These are phyloP conservation scores for Beta vulgaris DNA, from an alignment of 148 eudicot genomes.

Conservation along the genomic window DNA sequence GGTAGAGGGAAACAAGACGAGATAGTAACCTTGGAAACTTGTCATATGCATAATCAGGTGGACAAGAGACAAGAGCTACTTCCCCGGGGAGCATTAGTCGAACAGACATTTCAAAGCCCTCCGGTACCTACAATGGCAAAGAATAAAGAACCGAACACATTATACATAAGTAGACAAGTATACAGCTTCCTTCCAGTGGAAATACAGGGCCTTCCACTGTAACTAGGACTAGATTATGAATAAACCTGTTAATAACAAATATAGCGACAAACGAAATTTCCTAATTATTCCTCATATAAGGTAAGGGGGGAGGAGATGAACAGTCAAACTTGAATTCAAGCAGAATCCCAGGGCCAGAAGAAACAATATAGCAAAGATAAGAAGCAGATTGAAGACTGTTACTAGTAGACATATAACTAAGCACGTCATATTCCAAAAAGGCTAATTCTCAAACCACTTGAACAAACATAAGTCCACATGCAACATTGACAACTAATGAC, in stretches of 20 bases:
- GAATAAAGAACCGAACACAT: not conserved
- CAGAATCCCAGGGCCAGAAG: not conserved
- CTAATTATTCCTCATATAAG: not conserved
- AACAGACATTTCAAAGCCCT: constrained; percentile 97
- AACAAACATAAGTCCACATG: not conserved
- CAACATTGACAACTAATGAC: not conserved
- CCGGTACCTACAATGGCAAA: constrained; percentile 62
- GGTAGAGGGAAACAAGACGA: not conserved
- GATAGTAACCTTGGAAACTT: constrained; percentile 70
- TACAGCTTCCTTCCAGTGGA: not conserved
- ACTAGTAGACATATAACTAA: not conserved
- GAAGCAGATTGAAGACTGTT: not conserved
- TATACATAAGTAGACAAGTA: not conserved
- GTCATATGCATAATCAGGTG: constrained; percentile 99
- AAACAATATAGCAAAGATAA: not conserved
- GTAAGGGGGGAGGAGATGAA: not conserved
- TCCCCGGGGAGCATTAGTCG: constrained; percentile 98
- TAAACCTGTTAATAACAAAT: not conserved
- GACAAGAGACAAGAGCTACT: constrained; percentile 87
- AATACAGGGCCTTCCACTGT: not conserved
- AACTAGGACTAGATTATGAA: not conserved
- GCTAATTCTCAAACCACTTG: not conserved
- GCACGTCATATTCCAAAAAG: not conserved
- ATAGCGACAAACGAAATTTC: not conserved
- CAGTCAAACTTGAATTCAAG: not conserved